A percentile compares a stretch with the other conserved stretches of the same genome.
These are phyloP conservation scores for Cyathus striatus DNA, from an alignment of 768 basidiomycete species.

Conservation along the genomic window DNA sequence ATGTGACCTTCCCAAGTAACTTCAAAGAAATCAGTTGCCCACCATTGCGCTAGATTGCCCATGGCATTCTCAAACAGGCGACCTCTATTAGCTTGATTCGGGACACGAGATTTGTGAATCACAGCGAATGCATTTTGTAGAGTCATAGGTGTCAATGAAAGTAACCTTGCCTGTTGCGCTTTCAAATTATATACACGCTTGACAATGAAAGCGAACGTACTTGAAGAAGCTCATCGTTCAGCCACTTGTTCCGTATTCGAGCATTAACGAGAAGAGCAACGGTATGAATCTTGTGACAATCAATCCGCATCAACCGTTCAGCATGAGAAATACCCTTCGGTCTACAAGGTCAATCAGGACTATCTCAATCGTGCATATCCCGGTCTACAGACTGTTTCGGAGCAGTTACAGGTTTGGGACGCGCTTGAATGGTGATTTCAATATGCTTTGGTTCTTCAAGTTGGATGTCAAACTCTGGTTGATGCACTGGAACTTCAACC, in stretches of 20 bases:
- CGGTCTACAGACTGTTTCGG: constrained; percentile 44
- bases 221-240: constrained; percentile 79
- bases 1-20: constrained; percentile 62
- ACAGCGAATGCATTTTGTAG: constrained; percentile 77
- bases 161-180: constrained; percentile 68
- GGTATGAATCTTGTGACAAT: constrained; percentile 88
- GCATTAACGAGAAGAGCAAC: constrained; percentile 75
- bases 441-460: constrained; percentile 41
- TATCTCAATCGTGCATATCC: background rate
- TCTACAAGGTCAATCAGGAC: constrained; percentile 13
- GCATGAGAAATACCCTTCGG: constrained; percentile 53
- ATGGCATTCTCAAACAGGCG: constrained; percentile 85
- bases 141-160: constrained; percentile 79
- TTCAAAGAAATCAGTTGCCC: constrained; percentile 69
- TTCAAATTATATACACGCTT: constrained; percentile 4
- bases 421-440: constrained; percentile 66
- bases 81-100: constrained; percentile 77
- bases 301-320: constrained; percentile 70
- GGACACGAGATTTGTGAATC: constrained; percentile 77
- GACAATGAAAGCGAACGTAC: constrained; percentile 37
- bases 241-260: constrained; percentile 71
- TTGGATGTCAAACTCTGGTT: constrained; percentile 63
- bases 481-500: constrained; percentile 52
- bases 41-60: constrained; percentile 75
- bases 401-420: constrained; percentile 24